Evolutionary conservation across 441 rosid genomes (phyloP).

Genomic region (Euphorbia schlechtendalii): DNA sequence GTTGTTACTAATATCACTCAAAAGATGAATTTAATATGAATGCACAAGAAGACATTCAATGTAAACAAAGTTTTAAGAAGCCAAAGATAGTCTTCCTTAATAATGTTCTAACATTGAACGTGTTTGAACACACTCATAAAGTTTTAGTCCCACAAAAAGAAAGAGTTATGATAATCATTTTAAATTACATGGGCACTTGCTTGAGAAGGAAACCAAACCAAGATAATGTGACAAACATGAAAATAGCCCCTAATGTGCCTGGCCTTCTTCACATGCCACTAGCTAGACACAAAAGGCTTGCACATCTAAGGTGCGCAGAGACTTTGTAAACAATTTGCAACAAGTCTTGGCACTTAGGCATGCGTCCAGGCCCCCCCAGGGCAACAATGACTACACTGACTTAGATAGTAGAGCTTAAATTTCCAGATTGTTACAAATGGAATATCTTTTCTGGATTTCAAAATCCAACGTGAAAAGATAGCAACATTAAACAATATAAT

Average conservation of each 20-base stretch:
- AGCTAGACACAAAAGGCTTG: neutral
- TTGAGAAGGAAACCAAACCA: neutral
- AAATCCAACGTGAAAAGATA: neutral
- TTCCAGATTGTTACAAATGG: neutral
- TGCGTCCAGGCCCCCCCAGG: neutral
- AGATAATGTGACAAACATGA: neutral
- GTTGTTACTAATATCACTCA: neutral
- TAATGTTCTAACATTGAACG: too few species aligned
- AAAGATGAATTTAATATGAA: too few species aligned
- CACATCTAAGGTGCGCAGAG: neutral
- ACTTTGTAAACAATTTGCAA: neutral
- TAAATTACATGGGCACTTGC: too few species aligned
- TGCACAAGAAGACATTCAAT: neutral
- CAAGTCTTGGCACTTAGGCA: neutral
- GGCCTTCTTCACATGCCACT: too few species aligned
- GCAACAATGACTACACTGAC: neutral
- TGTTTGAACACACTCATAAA: too few species aligned
- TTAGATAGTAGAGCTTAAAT: neutral
- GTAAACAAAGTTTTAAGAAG: too few species aligned
- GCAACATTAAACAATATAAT: neutral
- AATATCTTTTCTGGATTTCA: neutral
- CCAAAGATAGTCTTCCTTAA: too few species aligned
- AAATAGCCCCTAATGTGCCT: too few species aligned
- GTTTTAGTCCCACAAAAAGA: neutral
- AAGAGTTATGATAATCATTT: too few species aligned